phyloP scores from a whole-genome alignment of 2,329 filamentous ascomycete species.

The Cladorrhinum sp. region DNA sequence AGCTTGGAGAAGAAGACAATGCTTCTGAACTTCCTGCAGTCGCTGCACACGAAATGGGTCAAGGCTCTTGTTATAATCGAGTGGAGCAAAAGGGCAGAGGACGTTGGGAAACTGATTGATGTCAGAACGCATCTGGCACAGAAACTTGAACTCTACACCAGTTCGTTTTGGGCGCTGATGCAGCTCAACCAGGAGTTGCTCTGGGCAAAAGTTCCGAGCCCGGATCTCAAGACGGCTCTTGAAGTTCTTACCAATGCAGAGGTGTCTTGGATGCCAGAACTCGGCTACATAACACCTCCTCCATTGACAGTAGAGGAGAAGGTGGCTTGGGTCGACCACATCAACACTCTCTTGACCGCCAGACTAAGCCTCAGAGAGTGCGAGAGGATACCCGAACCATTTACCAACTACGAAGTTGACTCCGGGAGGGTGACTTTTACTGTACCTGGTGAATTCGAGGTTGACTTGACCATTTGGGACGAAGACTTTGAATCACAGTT shows the following conservation, averaged over 20 bases:
- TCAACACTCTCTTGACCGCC: constrained; percentile 80
- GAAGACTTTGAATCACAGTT: constrained; percentile 82
- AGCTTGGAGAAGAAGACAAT: constrained; percentile 74
- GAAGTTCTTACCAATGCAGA: constrained; percentile 78
- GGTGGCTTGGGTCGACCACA: constrained; percentile 69
- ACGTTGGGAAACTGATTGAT: constrained; percentile 86
- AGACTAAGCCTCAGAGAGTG: constrained; percentile 82
- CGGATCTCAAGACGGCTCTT: constrained; percentile 85
- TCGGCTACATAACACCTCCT: constrained; percentile 74
- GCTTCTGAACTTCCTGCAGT: constrained; percentile 74
- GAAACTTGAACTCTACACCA: constrained; percentile 59
- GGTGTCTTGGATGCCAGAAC: constrained; percentile 75
- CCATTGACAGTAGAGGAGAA: constrained; percentile 69
- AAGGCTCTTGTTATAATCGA: constrained; percentile 87
- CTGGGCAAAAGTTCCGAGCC: constrained; percentile 75
- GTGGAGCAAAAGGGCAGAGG: constrained; percentile 77
- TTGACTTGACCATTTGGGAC: constrained; percentile 86
- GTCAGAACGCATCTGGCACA: constrained; percentile 70
- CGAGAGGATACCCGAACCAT: constrained; percentile 69
- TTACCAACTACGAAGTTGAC: constrained; percentile 73
- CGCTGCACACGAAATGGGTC: constrained; percentile 81
- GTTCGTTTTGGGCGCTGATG: constrained; percentile 60
- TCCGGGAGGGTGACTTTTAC: constrained; percentile 89
- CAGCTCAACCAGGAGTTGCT: constrained; percentile 71
- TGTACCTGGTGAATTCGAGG: constrained; percentile 81